These are phyloP conservation scores for Zygoascus hellenicus DNA, from an alignment of 1,139 yeast species.

Conservation along the genomic window DNA sequence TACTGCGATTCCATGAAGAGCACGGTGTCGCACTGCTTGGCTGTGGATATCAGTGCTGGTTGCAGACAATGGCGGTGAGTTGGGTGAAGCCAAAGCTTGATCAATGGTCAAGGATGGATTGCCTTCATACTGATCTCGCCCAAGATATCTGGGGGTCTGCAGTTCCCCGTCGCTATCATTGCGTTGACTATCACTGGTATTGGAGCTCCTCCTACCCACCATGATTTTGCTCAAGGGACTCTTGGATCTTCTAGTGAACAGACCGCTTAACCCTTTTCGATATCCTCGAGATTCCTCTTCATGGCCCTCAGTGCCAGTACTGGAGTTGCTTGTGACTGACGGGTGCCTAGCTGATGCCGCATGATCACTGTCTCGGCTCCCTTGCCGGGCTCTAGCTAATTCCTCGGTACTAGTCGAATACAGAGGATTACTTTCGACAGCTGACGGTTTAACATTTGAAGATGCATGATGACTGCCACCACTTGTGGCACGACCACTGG, in stretches of 20 bases:
- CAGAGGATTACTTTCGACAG: conserved; percentile 5
- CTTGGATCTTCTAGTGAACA: conserved; percentile 18
- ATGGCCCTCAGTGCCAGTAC: too few relatives aligned
- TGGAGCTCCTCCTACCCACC: conserved; percentile 4
- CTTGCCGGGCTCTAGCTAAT: neutral
- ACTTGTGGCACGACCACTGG: neutral
- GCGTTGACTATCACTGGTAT: neutral
- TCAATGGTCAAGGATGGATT: conserved; percentile 22
- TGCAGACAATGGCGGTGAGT: conserved; percentile 13
- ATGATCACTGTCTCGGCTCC: too few relatives aligned
- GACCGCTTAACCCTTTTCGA: conserved; percentile 12
- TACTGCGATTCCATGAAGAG: conserved; percentile 14
- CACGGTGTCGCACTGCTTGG: conserved; percentile 12
- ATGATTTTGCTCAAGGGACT: conserved; percentile 12
- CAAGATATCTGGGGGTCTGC: conserved; percentile 3
- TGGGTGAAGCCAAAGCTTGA: conserved; percentile 22
- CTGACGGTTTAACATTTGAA: conserved; percentile 10
- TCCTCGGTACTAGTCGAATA: neutral
- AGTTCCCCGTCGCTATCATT: neutral
- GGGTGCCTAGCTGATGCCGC: too few relatives aligned
- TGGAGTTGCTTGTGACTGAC: too few relatives aligned
- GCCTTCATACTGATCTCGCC: conserved; percentile 8
- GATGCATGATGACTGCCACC: conserved; percentile 1
- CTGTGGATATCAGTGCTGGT: conserved; percentile 6
- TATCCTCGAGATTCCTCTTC: conserved; percentile 4